Base-by-base conservation (phyloP, 2,329 filamentous ascomycete genomes). In the Sporothrix phasma region DNA sequence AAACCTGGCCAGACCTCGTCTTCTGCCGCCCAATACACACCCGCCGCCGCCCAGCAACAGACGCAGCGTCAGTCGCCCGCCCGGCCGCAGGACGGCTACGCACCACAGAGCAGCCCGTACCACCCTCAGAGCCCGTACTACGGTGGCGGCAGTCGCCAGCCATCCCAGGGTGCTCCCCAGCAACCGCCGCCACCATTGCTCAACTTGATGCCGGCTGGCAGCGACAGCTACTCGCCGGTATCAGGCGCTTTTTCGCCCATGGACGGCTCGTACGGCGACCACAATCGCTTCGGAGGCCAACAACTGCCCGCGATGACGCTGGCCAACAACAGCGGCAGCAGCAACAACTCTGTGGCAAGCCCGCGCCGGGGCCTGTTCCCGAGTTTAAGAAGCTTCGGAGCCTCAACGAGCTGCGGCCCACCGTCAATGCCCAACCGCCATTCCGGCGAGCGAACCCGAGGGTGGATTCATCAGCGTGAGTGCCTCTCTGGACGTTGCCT, bases 401-500 rank as follows among this genome's bases (percentile, higher is more conserved):
- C 29, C 78, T 86, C 29, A 79, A 84, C 62, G 92, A 97, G 66
- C 77, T 99, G 70, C 84, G 88, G 67, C 90, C 92, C 49, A 89
- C 88, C 73, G 86, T 94, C 73, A 96, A 93, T 75, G 73, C 84
- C 22, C 94, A 99, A 73, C 94, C 94, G 63, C 84, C 91, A 1
- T 97, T 96, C 73, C 85, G 94, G 70, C 86, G 94, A 76, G 94
- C 94, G 63, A 95, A 96, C 71, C 94, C 94, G 94, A 99, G 74
- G 94, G 94, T 62, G 94, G 94, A 58, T 99, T 99, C 74, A 96
- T 99, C 74, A 97, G 94, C 75, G 91, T 95, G 82, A 77, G 89
- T 72, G 8, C 62, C 6, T 24, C 26, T 10, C 61, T 59, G 47
- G 34, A 10, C 54, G n/a, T 58, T 59, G 66, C 26, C 68, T 63